Evolutionary conservation across 345 rosid species (phyloP).

Genomic region (Jatropha curcas): DNA sequence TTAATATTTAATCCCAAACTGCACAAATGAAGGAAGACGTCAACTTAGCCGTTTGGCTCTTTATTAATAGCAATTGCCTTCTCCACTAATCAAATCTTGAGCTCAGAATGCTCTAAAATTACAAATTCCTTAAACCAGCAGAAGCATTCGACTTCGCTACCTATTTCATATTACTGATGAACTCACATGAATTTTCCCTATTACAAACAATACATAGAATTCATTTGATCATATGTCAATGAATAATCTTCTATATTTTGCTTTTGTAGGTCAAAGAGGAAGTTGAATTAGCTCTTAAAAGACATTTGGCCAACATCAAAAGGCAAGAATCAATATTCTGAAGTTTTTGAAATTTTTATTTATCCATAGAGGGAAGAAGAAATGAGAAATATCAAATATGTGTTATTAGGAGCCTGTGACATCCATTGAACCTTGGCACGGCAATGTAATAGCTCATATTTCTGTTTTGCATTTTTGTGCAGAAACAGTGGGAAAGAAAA

Average conservation of each 20-base stretch:
- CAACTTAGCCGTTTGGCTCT: not conserved
- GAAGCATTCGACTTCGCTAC: no score
- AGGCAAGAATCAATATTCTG: conserved; percentile 44
- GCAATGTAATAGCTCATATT: not conserved
- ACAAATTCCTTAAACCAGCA: no score
- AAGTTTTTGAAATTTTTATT: conserved; percentile 3
- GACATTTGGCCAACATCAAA: conserved; percentile 60
- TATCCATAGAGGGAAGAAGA: conserved; percentile 4
- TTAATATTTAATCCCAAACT: not conserved
- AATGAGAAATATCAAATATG: not conserved
- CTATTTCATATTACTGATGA: not conserved
- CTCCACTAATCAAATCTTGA: not conserved
- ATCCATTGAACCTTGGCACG: not conserved
- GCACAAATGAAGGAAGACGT: not conserved
- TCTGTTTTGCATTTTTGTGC: conserved; percentile 26
- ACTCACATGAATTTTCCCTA: not conserved
- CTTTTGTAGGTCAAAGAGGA: conserved; percentile 87
- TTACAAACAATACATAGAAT: not conserved
- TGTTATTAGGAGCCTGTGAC: conserved; percentile 1
- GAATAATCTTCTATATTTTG: not conserved
- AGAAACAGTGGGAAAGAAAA: conserved; percentile 72
- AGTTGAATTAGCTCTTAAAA: conserved; percentile 80
- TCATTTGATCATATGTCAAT: not conserved
- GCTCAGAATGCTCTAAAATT: no score
- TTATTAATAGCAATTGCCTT: not conserved